A percentile compares a stretch with the other conserved stretches of the same genome.
Conservation (phyloP, 73 alveolate genomes). For the Durusdinium trenchii region DNA sequence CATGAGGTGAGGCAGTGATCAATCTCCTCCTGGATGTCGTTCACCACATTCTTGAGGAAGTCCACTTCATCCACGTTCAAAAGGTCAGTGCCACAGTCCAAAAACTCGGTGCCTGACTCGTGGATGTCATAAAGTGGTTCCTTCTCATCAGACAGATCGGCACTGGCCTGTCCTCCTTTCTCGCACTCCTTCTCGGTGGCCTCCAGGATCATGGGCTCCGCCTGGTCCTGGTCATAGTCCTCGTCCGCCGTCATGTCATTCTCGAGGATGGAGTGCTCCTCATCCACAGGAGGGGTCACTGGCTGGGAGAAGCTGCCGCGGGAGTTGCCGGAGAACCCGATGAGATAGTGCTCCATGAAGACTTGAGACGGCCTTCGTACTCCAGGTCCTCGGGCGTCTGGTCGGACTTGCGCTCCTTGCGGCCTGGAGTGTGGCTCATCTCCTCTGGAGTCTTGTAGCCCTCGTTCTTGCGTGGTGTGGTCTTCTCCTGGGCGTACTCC, state of each 20-base stretch:
- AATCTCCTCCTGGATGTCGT: background rate
- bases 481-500: background rate
- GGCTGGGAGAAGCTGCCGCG: background rate
- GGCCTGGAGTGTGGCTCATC: background rate
- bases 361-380: background rate
- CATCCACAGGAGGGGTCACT: no score
- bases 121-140: background rate
- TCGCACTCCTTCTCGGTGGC: background rate
- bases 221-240: background rate
- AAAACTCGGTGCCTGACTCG: no score
- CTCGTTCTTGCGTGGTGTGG: background rate
- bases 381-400: slow-evolving; percentile 19
- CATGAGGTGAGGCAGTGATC: no score
- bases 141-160: background rate
- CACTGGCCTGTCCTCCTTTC: background rate
- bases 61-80: background rate
- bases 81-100: no score
- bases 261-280: no score
- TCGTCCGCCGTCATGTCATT: background rate
- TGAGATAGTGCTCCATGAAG: background rate
- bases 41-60: background rate
- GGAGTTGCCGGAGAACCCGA: background rate
- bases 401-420: background rate
- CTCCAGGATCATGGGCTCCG: background rate
- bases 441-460: no score